Evolutionary conservation across 108 stramenopile genomes (phyloP), one percentile per base, ranked within the genome.

Genomic region (Fragilaria crotonensis): DNA sequence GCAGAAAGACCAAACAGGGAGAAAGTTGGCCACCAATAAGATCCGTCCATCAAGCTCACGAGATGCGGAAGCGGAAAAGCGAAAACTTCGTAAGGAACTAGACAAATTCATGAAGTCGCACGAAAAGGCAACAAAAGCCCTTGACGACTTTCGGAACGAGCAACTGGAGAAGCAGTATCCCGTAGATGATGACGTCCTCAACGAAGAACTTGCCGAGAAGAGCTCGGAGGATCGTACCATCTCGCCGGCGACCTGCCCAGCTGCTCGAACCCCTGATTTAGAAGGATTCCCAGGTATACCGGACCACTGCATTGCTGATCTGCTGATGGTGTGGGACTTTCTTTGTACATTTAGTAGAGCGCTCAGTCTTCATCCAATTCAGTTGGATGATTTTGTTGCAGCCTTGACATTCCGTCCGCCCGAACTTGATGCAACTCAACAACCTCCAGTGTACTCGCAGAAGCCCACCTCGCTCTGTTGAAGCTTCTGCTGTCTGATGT

Each of bases 261-360:
- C 72, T 4, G 68, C 75, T 9, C 49, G 75, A 28, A 59, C 65
- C 50, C 74, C 75, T 19, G 85, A 92, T 52, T 67, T 92, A 21
- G 77, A 75, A 32, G 61, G 66, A 20, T 86, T 92, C 53, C 80
- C 81, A 20, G 82, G 78, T 18, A 59, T 92, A 17, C 90, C 90
- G 25, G 36, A 67, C 9, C 60, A 80, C 72, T 92, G 90, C 64
- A 79, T 85, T 25, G 83, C 84, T 5, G 90, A 92, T 52, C 55
- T 87, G 5, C 66, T 92, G 11, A 63, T 85, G 72, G 69, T 76
- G n/a, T 92, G 90, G 90, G 85, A 92, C 61, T 92, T 92, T 64
- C 48, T 92, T 21, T 92, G 82, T 52, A 92, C 90, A 45, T 92
- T 92, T 60, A 25, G 64, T 30, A 73, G 87, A 27, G 67, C 76